Evolutionary conservation across 2,329 filamentous ascomycete genomes (phyloP), one percentile per base, ranked within the genome.

Genomic region (Byssochlamys sp.): DNA sequence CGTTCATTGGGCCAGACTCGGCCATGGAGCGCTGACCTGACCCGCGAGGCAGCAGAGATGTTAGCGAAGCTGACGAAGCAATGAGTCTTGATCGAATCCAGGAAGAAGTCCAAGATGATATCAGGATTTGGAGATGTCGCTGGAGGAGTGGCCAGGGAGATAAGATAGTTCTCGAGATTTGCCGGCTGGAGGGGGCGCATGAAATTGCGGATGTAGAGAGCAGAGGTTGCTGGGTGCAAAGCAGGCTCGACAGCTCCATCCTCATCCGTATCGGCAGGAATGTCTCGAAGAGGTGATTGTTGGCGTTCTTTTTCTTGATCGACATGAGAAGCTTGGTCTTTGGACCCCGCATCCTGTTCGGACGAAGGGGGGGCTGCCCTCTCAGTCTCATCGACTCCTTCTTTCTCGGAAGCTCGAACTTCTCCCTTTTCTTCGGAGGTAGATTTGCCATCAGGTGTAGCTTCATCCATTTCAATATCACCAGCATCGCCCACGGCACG

Each of bases 191-290:
- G 78, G 9, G 94, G 91, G 52, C 92, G 86, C 84, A 95, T 91
- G 56, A 97, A 84, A 66, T 96, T 87, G 71, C 87, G 86, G 65
- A 97, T 94, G 75, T 96, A 97, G 52, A 97, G 77, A 14, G 89
- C 87, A 31, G 84, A 75, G 2, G 91, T 92, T 4, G 87, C 85
- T 25, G 84, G 81, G 70, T 94, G 89, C 35, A 86, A 73, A 0
- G 89, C 81, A 5, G 86, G 84, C 27, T 75, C 68, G 14, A 81
- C 73, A 24, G 66, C 58, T 29, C 66, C 64, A 27, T 74, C 73
- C 49, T 75, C 70, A 14, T 65, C 70, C 59, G 76, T 75, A 52
- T 66, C 67, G 62, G 68, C 69, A 4, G 60, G 62, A 25, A 66
- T 56, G 50, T 67, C 68, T 53, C 55, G 61, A 6, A 62, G 61